Evolutionary conservation across 2,329 filamentous ascomycete species (phyloP).

Genomic region (Cadophora malorum): DNA sequence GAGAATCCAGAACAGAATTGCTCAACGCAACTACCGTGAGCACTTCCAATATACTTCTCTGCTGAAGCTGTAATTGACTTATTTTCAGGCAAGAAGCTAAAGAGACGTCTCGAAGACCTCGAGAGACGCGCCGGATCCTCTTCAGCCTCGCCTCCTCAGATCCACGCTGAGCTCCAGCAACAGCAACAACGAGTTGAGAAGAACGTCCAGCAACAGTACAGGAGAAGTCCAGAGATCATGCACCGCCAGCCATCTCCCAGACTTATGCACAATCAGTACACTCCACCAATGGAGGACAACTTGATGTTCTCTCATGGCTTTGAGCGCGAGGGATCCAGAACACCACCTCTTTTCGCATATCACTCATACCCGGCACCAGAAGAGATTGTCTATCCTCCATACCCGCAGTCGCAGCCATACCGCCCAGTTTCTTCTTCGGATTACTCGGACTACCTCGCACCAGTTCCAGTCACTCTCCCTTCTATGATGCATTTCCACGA

Average conservation of each 20-base stretch:
- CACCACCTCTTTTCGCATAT: slow-evolving; percentile 73
- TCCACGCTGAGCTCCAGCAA: slow-evolving; percentile 52
- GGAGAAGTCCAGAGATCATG: slow-evolving; percentile 41
- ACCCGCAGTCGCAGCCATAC: slow-evolving; percentile 61
- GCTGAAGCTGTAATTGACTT: slow-evolving; percentile 28
- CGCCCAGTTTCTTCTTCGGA: slow-evolving; percentile 53
- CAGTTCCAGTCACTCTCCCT: slow-evolving; percentile 65
- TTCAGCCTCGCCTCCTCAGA: slow-evolving; percentile 62
- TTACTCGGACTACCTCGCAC: slow-evolving; percentile 63
- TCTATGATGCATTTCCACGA: slow-evolving; percentile 69
- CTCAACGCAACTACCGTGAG: slow-evolving; percentile 95
- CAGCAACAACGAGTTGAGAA: slow-evolving; percentile 31
- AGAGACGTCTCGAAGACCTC: slow-evolving; percentile 85
- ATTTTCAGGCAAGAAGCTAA: slow-evolving; percentile 84
- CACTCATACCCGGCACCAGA: slow-evolving; percentile 71
- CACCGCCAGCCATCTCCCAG: slow-evolving; percentile 50
- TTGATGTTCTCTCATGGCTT: slow-evolving; percentile 70
- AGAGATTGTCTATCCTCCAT: slow-evolving; percentile 65
- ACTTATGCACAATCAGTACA: slow-evolving; percentile 61
- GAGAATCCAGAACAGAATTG: slow-evolving; percentile 96
- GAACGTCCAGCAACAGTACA: slow-evolving; percentile 40
- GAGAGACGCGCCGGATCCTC: slow-evolving; percentile 76
- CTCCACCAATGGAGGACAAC: slow-evolving; percentile 71
- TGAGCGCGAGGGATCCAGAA: slow-evolving; percentile 72
- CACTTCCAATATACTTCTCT: slow-evolving; percentile 38